Base-by-base conservation (phyloP, 139 green algal species). In the Yamagishiella unicocca region DNA sequence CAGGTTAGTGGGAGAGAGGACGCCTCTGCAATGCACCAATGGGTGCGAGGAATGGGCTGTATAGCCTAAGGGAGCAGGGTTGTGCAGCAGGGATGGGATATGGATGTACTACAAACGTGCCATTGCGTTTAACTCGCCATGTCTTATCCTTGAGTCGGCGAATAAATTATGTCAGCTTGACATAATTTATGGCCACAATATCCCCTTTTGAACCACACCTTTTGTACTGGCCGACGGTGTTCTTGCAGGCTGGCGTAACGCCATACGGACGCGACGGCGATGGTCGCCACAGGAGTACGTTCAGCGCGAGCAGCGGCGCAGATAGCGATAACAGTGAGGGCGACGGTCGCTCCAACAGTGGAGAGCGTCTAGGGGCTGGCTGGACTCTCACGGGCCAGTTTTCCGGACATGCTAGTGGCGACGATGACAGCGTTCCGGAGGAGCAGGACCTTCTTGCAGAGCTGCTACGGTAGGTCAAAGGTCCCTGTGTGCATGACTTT, bases 1-100 rank as follows among this genome's bases (percentile, higher is more conserved):
- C 70, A 78, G 70, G 70, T 78, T 8, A 45, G 66, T 66, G 19
- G n/a, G n/a, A n/a, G n/a, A n/a, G n/a, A n/a, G n/a, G n/a, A n/a
- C n/a, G n/a, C n/a, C n/a, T n/a, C n/a, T n/a, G n/a, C n/a, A n/a
- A n/a, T n/a, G n/a, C n/a, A n/a, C n/a, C n/a, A n/a, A n/a, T n/a
- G n/a, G n/a, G n/a, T n/a, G n/a, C n/a, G n/a, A n/a, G n/a, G n/a
- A n/a, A n/a, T n/a, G n/a, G n/a, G n/a, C n/a, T n/a, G n/a, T n/a
- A n/a, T n/a, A n/a, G n/a, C n/a, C n/a, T n/a, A n/a, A n/a, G n/a
- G n/a, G n/a, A n/a, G n/a, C n/a, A n/a, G n/a, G n/a, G n/a, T n/a
- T n/a, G n/a, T n/a, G n/a, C n/a, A n/a, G n/a, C n/a, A n/a, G n/a
- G n/a, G n/a, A n/a, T n/a, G n/a, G n/a, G n/a, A n/a, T n/a, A n/a